phyloP scores from a whole-genome alignment of 2,329 filamentous ascomycete genomes.

The Xylariaceae sp. region DNA sequence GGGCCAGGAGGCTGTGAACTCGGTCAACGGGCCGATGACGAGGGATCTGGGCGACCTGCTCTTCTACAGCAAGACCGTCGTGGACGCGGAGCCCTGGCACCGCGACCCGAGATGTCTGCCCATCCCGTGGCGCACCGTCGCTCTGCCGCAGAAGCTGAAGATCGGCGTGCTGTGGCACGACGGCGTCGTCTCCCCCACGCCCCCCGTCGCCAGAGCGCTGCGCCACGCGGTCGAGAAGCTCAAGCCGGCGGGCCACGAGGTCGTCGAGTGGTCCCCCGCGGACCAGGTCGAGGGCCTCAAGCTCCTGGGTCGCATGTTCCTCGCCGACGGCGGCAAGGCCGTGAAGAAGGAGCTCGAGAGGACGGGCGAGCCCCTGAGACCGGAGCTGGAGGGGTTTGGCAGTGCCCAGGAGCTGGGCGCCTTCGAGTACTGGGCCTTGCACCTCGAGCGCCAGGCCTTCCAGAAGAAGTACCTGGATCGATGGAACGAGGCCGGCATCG shows the following conservation, averaged over 20 bases:
- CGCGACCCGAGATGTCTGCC: slow-evolving; percentile 53
- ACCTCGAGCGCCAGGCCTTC: slow-evolving; percentile 39
- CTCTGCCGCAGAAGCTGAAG: slow-evolving; percentile 38
- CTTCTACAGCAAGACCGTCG: slow-evolving; percentile 47
- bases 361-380: slow-evolving; percentile 36
- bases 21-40: slow-evolving; percentile 60
- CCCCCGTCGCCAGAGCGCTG: slow-evolving; percentile 56
- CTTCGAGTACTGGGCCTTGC: slow-evolving; percentile 44
- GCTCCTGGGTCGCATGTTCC: slow-evolving; percentile 42
- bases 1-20: slow-evolving; percentile 59
- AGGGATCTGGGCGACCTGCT: slow-evolving; percentile 50
- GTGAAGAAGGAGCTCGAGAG: slow-evolving; percentile 35
- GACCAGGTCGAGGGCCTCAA: slow-evolving; percentile 36
- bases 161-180: slow-evolving; percentile 62
- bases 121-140: slow-evolving; percentile 46
- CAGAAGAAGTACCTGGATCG: slow-evolving; percentile 43
- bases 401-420: slow-evolving; percentile 35
- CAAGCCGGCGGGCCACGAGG: slow-evolving; percentile 40
- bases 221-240: slow-evolving; percentile 39
- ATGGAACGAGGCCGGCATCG: slow-evolving; percentile 45
- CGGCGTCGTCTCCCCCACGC: slow-evolving; percentile 58
- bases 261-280: slow-evolving; percentile 47
- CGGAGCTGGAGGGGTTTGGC: slow-evolving; percentile 25
- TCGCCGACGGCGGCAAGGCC: slow-evolving; percentile 41
- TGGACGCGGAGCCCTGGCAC: slow-evolving; percentile 51